phyloP scores from a whole-genome alignment of 1,139 yeast genomes.

The Pichia sp. region DNA sequence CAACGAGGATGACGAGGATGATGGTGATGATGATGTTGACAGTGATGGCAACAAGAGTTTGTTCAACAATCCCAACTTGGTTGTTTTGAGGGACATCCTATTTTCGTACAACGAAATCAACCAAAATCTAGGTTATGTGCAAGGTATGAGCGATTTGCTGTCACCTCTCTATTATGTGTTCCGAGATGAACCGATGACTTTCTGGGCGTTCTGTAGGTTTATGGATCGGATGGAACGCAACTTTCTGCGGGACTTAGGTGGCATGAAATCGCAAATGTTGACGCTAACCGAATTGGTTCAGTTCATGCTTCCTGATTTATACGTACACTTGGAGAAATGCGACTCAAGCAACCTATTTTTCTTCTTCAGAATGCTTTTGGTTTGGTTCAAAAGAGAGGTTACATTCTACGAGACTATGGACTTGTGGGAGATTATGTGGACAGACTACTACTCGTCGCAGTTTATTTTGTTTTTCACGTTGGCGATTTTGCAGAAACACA shows the following conservation, averaged over 20 bases:
- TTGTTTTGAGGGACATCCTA: slow-evolving; percentile 69
- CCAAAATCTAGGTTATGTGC: slow-evolving; percentile 84
- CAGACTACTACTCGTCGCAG: slow-evolving; percentile 80
- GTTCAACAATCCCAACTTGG: slow-evolving; percentile 61
- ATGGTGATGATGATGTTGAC: neutral
- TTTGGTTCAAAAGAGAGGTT: slow-evolving; percentile 93
- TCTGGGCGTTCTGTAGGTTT: slow-evolving; percentile 83
- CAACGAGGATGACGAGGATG: slow-evolving; percentile 42
- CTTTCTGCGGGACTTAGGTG: slow-evolving; percentile 84
- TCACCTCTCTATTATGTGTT: slow-evolving; percentile 79
- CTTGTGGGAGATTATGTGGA: slow-evolving; percentile 90
- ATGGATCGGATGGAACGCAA: slow-evolving; percentile 97
- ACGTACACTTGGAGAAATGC: slow-evolving; percentile 77
- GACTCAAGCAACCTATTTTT: slow-evolving; percentile 88
- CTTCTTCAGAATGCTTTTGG: slow-evolving; percentile 89
- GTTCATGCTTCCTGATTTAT: slow-evolving; percentile 81
- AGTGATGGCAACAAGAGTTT: slow-evolving; percentile 38
- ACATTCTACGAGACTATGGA: slow-evolving; percentile 71
- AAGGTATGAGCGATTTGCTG: slow-evolving; percentile 93
- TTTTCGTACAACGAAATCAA: slow-evolving; percentile 85
- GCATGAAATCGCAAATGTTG: slow-evolving; percentile 85
- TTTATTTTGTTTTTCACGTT: slow-evolving; percentile 83
- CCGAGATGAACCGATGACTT: slow-evolving; percentile 74
- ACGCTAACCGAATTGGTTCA: slow-evolving; percentile 82
- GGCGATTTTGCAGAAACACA: slow-evolving; percentile 82